phyloP scores from a whole-genome alignment of 176 grass and related monocot genomes.

The Musa beccarii region DNA sequence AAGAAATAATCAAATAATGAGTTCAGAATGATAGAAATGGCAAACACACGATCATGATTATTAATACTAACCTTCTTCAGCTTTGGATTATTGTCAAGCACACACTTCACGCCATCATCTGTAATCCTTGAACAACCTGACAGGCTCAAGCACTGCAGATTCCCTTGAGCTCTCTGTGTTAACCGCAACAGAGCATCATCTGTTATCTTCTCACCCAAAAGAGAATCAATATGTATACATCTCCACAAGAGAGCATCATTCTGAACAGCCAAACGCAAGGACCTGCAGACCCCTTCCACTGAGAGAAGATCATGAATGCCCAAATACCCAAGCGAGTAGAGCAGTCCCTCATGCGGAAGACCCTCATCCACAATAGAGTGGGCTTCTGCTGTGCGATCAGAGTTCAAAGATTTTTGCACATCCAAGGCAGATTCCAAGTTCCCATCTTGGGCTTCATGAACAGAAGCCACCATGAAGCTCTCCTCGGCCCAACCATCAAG shows the following conservation, averaged over 20 bases:
- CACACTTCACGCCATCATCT: slow-evolving; percentile 63
- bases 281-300: slow-evolving; percentile 61
- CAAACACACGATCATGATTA: too few relatives aligned
- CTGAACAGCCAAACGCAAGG: slow-evolving; percentile 33
- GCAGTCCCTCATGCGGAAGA: slow-evolving; percentile 42
- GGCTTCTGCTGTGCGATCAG: neutral
- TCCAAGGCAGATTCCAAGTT: neutral
- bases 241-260: slow-evolving; percentile 45
- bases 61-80: slow-evolving; percentile 61
- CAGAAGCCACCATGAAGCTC: neutral
- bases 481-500: neutral
- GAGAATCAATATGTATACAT: slow-evolving; percentile 45
- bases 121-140: slow-evolving; percentile 51
- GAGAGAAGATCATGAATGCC: slow-evolving; percentile 53
- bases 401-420: neutral
- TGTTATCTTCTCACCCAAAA: slow-evolving; percentile 38
- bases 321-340: slow-evolving; percentile 43
- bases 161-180: slow-evolving; percentile 41
- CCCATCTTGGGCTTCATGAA: neutral
- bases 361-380: slow-evolving; percentile 15
- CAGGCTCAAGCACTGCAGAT: slow-evolving; percentile 47
- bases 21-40: too few relatives aligned
- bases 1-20: too few relatives aligned
- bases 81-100: slow-evolving; percentile 48
- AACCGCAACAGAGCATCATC: slow-evolving; percentile 50